Conservation (phyloP, 768 basidiomycete species). For the Phylloporus scabripes region DNA sequence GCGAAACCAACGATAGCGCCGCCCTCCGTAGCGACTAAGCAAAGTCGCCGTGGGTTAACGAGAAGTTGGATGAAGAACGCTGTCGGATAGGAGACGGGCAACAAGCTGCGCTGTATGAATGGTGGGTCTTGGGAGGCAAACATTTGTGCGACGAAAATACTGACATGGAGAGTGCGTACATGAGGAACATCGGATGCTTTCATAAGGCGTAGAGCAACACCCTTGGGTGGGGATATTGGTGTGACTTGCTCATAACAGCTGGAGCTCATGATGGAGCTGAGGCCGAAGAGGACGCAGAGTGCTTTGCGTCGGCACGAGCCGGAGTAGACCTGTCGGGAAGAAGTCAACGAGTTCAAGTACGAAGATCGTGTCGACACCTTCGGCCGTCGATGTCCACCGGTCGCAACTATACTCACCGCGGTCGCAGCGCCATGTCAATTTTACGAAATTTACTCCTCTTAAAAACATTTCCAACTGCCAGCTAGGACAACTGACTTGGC, state of each 20-base stretch:
- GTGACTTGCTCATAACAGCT: not conserved
- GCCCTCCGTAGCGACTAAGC: conserved; percentile 24
- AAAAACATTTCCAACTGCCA: too few species aligned
- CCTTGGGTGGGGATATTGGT: conserved; percentile 3
- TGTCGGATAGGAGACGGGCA: conserved; percentile 25
- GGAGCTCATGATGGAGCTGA: conserved; percentile 6
- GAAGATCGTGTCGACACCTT: not conserved
- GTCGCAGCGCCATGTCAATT: not conserved
- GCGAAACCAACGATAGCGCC: conserved; percentile 24
- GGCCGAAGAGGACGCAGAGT: too few species aligned
- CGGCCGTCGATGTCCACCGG: not conserved
- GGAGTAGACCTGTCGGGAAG: conserved; percentile 4
- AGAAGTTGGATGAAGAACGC: conserved; percentile 32
- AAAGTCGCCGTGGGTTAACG: conserved; percentile 26
- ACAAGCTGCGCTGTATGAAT: conserved; percentile 17
- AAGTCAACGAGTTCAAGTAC: too few species aligned
- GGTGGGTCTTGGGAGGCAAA: conserved; percentile 2
- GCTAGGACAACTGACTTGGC: too few species aligned
- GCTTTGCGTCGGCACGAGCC: conserved; percentile 13
- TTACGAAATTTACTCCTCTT: not conserved
- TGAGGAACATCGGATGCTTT: conserved; percentile 26
- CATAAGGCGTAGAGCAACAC: conserved; percentile 22
- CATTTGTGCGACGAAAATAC: not conserved
- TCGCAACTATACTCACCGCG: not conserved
- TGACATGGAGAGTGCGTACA: conserved; percentile 25